phyloP scores from a whole-genome alignment of 2,329 filamentous ascomycete species.

The Trichoderma lentiforme region DNA sequence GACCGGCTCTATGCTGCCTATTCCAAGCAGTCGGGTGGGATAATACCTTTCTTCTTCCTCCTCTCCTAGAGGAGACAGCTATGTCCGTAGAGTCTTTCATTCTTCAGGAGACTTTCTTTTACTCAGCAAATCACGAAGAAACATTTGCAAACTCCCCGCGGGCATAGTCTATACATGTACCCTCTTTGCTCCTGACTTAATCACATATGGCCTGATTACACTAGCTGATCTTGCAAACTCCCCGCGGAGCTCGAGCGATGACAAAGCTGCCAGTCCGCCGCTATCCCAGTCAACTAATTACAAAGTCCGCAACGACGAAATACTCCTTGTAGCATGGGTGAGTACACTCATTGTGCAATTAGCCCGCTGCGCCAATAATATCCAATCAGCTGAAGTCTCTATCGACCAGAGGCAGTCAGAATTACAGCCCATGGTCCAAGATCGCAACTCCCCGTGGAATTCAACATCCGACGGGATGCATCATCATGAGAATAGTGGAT shows the following conservation, averaged over 20 bases:
- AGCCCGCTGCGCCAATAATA: not conserved
- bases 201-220: not conserved
- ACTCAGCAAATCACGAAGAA: not conserved
- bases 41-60: not conserved
- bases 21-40: too few relatives aligned
- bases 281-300: not conserved
- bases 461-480: not conserved
- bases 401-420: not conserved
- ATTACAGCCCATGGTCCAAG: not conserved
- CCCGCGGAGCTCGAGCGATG: not conserved
- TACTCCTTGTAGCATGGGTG: not conserved
- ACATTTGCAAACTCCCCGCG: not conserved
- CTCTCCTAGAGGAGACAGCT: not conserved
- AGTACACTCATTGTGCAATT: not conserved
- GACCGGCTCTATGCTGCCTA: too few relatives aligned
- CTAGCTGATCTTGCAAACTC: not conserved
- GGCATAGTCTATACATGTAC: not conserved
- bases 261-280: not conserved
- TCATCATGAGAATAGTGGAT: not conserved
- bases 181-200: not conserved
- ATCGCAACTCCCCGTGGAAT: not conserved
- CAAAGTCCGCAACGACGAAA: not conserved
- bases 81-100: not conserved
- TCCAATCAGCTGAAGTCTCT: not conserved
- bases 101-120: not conserved